Base-by-base conservation (phyloP, 768 basidiomycete species). In the Podaxis sp. region DNA sequence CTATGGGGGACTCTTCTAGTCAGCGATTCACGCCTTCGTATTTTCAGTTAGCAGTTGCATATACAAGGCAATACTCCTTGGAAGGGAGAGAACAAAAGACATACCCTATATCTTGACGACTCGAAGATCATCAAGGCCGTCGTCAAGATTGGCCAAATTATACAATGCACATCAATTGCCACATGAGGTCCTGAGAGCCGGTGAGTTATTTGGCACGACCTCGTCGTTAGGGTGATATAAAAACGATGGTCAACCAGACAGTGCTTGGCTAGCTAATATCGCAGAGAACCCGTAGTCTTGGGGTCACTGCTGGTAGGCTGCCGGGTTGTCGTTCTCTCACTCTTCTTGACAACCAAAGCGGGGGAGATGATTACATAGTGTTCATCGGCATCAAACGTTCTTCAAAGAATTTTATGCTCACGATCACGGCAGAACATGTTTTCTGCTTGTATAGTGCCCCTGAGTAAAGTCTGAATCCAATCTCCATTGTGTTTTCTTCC, bases 101-200 rank as follows among this genome's bases (percentile, higher is more conserved):
- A 6, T 26, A 44, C 30, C 7, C 9, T 52, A 51, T n/a, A 24
- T 44, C 24, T 57, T 40, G 52, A 57, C 62, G 24, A 39, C 64
- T 63, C 67, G 17, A 46, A 64, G 63, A 49, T 66, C 59, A 52
- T 66, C 66, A 49, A 64, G 49, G 56, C 63, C 61, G 59, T 61
- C 61, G 53, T 48, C 60, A 51, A 61, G 57, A 60, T 53, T 30
- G 49, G 54, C 64, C 36, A 49, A 64, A 51, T 61, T 36, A 42
- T 49, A 51, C 33, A 62, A 64, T 55, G 28, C 12, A 49, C 6
- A 13, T 12, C 42, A 40, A 26, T 13, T 28, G 13, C 8, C 22
- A 11, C 44, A 17, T 36, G 28, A 40, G 42, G 40, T 38, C 44
- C 42, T 52, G 48, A 51, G 49, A 59, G 24, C 22, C 36, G 13